These are phyloP conservation scores for Paecilomyces dactylethromorphus DNA, from an alignment of 2,329 filamentous ascomycete genomes.

Conservation along the genomic window DNA sequence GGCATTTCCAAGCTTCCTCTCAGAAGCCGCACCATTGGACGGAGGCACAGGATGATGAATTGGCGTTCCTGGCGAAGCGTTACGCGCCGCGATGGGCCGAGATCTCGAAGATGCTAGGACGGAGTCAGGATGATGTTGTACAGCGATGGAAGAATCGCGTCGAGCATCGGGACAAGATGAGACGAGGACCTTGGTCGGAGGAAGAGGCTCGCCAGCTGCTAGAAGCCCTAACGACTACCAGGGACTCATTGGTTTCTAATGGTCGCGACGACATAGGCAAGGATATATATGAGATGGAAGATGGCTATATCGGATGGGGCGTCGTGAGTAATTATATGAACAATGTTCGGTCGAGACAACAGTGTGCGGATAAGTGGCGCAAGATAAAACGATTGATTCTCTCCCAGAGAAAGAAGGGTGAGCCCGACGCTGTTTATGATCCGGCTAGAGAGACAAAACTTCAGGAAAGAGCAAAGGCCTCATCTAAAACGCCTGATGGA, in stretches of 20 bases:
- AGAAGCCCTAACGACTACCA: constrained; percentile 17
- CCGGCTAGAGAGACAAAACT: constrained; percentile 5
- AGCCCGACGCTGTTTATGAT: constrained; percentile 20
- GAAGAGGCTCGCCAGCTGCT: constrained; percentile 24
- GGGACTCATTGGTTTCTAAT: constrained; percentile 11
- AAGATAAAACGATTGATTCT: constrained; percentile 20
- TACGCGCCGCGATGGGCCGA: constrained; percentile 30
- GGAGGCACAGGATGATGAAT: constrained; percentile 33
- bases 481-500: neutral
- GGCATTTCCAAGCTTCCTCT: constrained; percentile 33
- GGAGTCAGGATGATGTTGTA: constrained; percentile 35
- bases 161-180: constrained; percentile 28
- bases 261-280: constrained; percentile 17
- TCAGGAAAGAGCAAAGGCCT: neutral
- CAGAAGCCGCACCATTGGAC: constrained; percentile 35
- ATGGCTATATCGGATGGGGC: constrained; percentile 25
- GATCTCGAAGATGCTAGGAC: constrained; percentile 31
- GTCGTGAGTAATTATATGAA: constrained; percentile 21
- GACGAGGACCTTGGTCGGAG: constrained; percentile 29
- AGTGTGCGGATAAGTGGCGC: constrained; percentile 35
- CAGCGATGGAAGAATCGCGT: constrained; percentile 39
- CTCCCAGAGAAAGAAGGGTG: constrained; percentile 12
- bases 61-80: constrained; percentile 22
- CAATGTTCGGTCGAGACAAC: constrained; percentile 29
- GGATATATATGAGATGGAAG: constrained; percentile 31